phyloP scores from a whole-genome alignment of 129 eudicot species.

The Pseudognaphalium luteoalbum region DNA sequence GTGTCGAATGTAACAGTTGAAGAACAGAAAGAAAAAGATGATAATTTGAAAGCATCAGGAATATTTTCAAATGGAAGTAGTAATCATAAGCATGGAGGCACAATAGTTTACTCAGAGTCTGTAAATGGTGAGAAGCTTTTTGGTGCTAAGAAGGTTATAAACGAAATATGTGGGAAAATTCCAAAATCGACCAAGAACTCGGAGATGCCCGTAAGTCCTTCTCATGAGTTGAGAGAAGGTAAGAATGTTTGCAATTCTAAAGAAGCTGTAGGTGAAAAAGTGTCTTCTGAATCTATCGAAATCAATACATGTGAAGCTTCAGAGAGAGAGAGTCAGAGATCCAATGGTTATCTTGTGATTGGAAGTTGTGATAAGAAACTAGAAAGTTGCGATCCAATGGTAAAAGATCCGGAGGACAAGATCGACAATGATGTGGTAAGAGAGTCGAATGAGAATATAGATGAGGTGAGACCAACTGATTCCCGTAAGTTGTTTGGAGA shows the following conservation, averaged over 20 bases:
- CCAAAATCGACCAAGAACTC: constrained; percentile 35
- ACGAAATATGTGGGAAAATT: constrained; percentile 29
- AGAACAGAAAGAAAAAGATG: constrained; percentile 35
- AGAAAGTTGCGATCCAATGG: not conserved
- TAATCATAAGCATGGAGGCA: constrained; percentile 20
- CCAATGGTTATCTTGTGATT: constrained; percentile 28
- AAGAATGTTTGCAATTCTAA: constrained; percentile 23
- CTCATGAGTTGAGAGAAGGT: constrained; percentile 19
- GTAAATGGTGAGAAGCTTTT: constrained; percentile 28
- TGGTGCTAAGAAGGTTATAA: constrained; percentile 31
- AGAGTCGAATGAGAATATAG: constrained; percentile 21
- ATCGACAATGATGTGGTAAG: constrained; percentile 13
- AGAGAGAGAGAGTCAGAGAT: constrained; percentile 31
- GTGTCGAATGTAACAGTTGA: constrained; percentile 31
- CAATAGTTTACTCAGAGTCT: constrained; percentile 22
- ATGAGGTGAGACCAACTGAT: constrained; percentile 20
- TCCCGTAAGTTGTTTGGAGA: constrained; percentile 15
- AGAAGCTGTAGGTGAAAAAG: constrained; percentile 27
- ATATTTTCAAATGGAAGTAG: constrained; percentile 17
- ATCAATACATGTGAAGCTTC: constrained; percentile 22
- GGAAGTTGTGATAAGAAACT: constrained; percentile 33
- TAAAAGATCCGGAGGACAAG: constrained; percentile 25
- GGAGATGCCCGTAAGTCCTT: constrained; percentile 33
- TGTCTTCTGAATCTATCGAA: constrained; percentile 33
- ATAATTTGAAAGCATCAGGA: constrained; percentile 26